Evolutionary conservation across 2,329 filamentous ascomycete genomes (phyloP).

Genomic region (Hypoxylon sp.): DNA sequence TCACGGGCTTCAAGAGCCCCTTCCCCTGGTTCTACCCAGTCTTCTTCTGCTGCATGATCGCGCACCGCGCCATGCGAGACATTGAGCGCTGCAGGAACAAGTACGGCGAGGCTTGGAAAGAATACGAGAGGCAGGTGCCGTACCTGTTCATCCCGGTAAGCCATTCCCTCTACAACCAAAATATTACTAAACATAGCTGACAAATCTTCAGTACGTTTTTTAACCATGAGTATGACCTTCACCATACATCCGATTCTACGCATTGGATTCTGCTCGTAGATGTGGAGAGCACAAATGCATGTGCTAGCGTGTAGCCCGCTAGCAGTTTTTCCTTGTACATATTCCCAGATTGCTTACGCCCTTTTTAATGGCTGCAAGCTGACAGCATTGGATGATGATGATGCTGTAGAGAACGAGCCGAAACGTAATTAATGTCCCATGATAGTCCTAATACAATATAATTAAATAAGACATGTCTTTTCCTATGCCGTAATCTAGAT

Average conservation of each 20-base stretch:
- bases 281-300: conserved; percentile 1
- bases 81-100: conserved; percentile 80
- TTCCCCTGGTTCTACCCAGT: conserved; percentile 92
- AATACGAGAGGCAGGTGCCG: conserved; percentile 84
- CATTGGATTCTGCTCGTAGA: conserved; percentile 8
- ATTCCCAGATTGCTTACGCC: conserved; percentile 32
- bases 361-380: conserved; percentile 30
- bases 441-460: conserved; percentile 33
- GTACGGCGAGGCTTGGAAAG: conserved; percentile 85
- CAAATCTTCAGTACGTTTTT: conserved; percentile 30
- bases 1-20: conserved; percentile 71
- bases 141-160: conserved; percentile 78
- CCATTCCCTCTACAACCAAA: neutral
- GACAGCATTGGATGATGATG: conserved; percentile 21
- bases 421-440: conserved; percentile 30
- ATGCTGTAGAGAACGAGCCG: conserved; percentile 27
- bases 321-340: conserved; percentile 40
- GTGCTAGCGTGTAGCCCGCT: conserved; percentile 19
- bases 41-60: conserved; percentile 85
- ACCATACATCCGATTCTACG: neutral
- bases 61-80: conserved; percentile 81
- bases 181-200: neutral
- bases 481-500: neutral
- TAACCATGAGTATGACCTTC: conserved; percentile 10
- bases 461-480: neutral